phyloP scores from a whole-genome alignment of 768 basidiomycete genomes.

The Kwoniella pini region DNA sequence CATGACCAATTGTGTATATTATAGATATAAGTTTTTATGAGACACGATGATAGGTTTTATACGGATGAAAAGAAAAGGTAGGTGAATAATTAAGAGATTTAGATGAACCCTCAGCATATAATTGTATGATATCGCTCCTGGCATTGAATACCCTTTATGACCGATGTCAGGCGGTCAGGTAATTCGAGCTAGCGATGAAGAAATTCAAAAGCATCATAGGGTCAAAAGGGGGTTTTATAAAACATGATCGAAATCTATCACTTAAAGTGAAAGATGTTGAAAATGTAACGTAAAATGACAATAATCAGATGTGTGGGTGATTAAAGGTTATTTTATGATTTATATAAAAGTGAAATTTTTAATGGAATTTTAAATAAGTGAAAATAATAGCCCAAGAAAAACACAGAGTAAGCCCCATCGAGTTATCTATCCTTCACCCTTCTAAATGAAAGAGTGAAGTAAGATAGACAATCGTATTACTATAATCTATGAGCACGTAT shows the following conservation, averaged over 20 bases:
- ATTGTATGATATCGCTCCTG: slow-evolving; percentile 43
- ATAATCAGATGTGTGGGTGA: slow-evolving; percentile 21
- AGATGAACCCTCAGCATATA: slow-evolving; percentile 39
- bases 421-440: slow-evolving; percentile 38
- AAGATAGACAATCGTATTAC: slow-evolving; percentile 46
- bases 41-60: not conserved
- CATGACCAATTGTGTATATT: too few species aligned
- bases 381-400: slow-evolving; percentile 38
- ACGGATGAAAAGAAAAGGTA: too few species aligned
- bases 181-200: slow-evolving; percentile 50
- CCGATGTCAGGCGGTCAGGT: slow-evolving; percentile 37
- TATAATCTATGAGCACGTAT: slow-evolving; percentile 46
- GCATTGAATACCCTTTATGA: slow-evolving; percentile 32
- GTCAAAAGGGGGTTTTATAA: slow-evolving; percentile 8
- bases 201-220: slow-evolving; percentile 53
- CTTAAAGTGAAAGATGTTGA: not conserved
- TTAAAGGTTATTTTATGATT: not conserved
- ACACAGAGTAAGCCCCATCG: slow-evolving; percentile 54
- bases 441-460: not conserved
- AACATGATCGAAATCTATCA: too few species aligned
- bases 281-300: not conserved
- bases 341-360: slow-evolving; percentile 18
- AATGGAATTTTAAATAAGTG: slow-evolving; percentile 3
- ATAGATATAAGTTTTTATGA: not conserved
- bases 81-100: too few species aligned